These are phyloP conservation scores for Leucocoprinus leucothites DNA, from an alignment of 768 basidiomycete species.

Conservation along the genomic window DNA sequence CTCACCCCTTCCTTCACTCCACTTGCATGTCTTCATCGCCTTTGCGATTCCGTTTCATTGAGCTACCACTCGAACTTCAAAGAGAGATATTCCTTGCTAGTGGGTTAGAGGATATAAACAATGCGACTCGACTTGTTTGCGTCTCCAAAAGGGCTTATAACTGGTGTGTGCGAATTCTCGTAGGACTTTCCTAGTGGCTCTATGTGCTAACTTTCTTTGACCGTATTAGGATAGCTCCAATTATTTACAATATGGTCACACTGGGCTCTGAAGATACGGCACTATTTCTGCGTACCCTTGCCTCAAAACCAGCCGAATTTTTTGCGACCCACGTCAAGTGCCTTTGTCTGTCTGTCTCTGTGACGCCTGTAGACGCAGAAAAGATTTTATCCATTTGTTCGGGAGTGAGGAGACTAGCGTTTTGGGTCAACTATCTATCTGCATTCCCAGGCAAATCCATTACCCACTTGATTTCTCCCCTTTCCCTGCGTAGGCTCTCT, in stretches of 20 bases:
- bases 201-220: conserved; percentile 3
- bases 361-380: conserved; percentile 24
- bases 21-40: conserved; percentile 15
- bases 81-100: conserved; percentile 34
- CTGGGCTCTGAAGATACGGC: conserved; percentile 28
- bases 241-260: conserved; percentile 36
- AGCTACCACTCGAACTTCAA: conserved; percentile 38
- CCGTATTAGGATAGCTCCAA: conserved; percentile 33
- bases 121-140: conserved; percentile 27
- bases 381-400: conserved; percentile 33
- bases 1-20: conserved; percentile 18
- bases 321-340: conserved; percentile 34
- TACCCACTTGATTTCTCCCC: conserved; percentile 22
- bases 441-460: conserved; percentile 18
- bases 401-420: conserved; percentile 33
- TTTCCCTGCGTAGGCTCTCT: conserved; percentile 31
- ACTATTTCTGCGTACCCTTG: conserved; percentile 34
- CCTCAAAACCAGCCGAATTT: conserved; percentile 29
- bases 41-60: conserved; percentile 23
- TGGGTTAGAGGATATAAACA: conserved; percentile 23
- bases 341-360: conserved; percentile 34
- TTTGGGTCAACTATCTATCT: conserved; percentile 33
- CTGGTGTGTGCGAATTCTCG: conserved; percentile 25
- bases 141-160: conserved; percentile 31
- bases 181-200: not conserved